Conservation (phyloP, 495 filamentous ascomycete species). For the Parathielavia appendiculata region DNA sequence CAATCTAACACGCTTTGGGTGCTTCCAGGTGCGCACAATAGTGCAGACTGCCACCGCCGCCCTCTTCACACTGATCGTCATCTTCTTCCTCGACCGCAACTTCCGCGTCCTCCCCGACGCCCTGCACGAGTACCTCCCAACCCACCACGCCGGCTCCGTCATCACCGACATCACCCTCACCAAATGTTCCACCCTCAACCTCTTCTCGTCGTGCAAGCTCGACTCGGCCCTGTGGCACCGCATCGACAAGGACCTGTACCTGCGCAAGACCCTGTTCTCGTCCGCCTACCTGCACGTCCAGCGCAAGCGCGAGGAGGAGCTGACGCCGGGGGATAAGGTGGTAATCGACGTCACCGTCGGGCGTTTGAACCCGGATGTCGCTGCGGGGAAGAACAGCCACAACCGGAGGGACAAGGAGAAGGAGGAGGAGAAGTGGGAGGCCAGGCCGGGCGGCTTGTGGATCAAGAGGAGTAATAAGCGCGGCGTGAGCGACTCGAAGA, state of each 20-base stretch:
- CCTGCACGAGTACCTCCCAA: conserved; percentile 75
- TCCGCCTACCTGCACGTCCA: conserved; percentile 81
- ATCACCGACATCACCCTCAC: conserved; percentile 87
- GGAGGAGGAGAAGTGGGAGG: conserved; percentile 68
- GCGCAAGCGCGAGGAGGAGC: conserved; percentile 83
- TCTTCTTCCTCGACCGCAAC: conserved; percentile 75
- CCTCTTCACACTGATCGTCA: conserved; percentile 58
- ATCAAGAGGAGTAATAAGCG: conserved; percentile 71
- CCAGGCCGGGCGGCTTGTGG: conserved; percentile 76
- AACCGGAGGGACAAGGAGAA: conserved; percentile 38
- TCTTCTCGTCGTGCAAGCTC: conserved; percentile 74
- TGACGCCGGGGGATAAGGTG: conserved; percentile 67
- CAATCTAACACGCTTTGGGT: not conserved
- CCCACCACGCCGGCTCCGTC: conserved; percentile 72
- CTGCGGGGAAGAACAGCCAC: conserved; percentile 39
- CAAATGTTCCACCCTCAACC: conserved; percentile 67
- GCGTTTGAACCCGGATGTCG: conserved; percentile 59
- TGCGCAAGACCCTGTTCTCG: conserved; percentile 64
- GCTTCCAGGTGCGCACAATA: conserved; percentile 66
- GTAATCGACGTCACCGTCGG: conserved; percentile 80
- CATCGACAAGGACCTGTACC: conserved; percentile 88
- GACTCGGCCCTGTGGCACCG: conserved; percentile 73
- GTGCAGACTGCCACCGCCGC: conserved; percentile 70
- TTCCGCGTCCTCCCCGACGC: conserved; percentile 76
- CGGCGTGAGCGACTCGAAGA: conserved; percentile 71